Conservation (phyloP, 495 filamentous ascomycete species). For the Aspergillus olivimuriae region DNA sequence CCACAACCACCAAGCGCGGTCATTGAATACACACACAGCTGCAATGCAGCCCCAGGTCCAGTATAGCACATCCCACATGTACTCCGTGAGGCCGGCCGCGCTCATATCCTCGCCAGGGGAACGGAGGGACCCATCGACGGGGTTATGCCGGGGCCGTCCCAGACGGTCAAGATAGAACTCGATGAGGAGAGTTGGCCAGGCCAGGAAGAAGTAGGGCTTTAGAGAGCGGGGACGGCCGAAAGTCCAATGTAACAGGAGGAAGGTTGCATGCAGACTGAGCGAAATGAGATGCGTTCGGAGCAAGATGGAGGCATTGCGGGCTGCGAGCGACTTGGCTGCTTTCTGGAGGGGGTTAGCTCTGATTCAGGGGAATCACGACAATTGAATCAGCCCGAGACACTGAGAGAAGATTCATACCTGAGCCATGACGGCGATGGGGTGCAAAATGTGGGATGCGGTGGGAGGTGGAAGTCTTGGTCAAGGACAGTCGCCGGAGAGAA, state of each 20-base stretch:
- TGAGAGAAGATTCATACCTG: constrained; percentile 17
- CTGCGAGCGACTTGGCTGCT: constrained; percentile 86
- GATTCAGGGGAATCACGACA: no score
- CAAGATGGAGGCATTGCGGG: constrained; percentile 66
- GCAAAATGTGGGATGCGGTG: not conserved
- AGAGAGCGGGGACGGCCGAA: constrained; percentile 64
- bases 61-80: constrained; percentile 95
- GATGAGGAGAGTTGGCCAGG: constrained; percentile 65
- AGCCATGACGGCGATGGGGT: constrained; percentile 23
- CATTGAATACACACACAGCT: constrained; percentile 60
- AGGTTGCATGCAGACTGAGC: constrained; percentile 61
- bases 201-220: constrained; percentile 63
- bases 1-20: constrained; percentile 74
- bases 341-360: constrained; percentile 52
- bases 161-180: constrained; percentile 78
- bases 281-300: constrained; percentile 74
- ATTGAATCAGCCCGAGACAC: no score
- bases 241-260: constrained; percentile 60
- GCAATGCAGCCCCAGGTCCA: constrained; percentile 72
- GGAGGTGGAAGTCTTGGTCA: no score
- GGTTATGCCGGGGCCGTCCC: constrained; percentile 66
- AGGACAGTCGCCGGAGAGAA: constrained; percentile 4
- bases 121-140: constrained; percentile 58
- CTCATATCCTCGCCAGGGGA: constrained; percentile 82
- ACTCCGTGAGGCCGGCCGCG: constrained; percentile 86